These are phyloP conservation scores for Claviceps monticola DNA, from an alignment of 2,329 filamentous ascomycete species.

Conservation along the genomic window DNA sequence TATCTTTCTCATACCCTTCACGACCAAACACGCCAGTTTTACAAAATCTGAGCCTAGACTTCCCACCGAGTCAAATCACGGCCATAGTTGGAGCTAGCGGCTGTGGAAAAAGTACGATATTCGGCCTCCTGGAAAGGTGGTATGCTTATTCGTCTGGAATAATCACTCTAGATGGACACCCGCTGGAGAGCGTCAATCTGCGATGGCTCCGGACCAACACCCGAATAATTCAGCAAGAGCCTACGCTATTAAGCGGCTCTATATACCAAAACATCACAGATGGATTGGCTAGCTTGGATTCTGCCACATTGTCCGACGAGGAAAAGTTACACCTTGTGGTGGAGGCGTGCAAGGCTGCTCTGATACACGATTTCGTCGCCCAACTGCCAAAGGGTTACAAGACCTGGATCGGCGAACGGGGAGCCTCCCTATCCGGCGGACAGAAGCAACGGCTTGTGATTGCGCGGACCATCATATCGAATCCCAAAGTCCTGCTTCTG, in stretches of 20 bases:
- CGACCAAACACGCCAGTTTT: conserved; percentile 1
- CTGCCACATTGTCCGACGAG: conserved; percentile 15
- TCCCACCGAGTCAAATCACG: conserved; percentile 26
- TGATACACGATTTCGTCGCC: conserved; percentile 39
- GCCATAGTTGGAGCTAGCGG: conserved; percentile 45
- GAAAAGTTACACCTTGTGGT: conserved; percentile 30
- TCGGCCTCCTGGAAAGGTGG: conserved; percentile 45
- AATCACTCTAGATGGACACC: conserved; percentile 29
- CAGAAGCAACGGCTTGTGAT: conserved; percentile 55
- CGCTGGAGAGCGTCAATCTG: conserved; percentile 31
- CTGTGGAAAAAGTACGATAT: conserved; percentile 43
- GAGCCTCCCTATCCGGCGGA: conserved; percentile 51
- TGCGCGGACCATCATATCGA: conserved; percentile 49
- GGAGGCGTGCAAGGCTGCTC: conserved; percentile 34
- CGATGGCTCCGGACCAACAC: conserved; percentile 40
- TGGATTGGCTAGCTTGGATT: conserved; percentile 20
- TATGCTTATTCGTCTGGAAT: conserved; percentile 35
- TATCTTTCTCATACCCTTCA: conserved; percentile 29
- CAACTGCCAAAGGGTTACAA: conserved; percentile 41
- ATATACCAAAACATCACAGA: conserved; percentile 38
- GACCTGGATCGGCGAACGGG: conserved; percentile 49
- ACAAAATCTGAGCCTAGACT: neutral
- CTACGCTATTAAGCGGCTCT: conserved; percentile 37
- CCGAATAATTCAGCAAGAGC: conserved; percentile 40
- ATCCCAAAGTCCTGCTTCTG: conserved; percentile 49